phyloP scores from a whole-genome alignment of 31 red algal species.

The Odonthalia washingtoniensis region DNA sequence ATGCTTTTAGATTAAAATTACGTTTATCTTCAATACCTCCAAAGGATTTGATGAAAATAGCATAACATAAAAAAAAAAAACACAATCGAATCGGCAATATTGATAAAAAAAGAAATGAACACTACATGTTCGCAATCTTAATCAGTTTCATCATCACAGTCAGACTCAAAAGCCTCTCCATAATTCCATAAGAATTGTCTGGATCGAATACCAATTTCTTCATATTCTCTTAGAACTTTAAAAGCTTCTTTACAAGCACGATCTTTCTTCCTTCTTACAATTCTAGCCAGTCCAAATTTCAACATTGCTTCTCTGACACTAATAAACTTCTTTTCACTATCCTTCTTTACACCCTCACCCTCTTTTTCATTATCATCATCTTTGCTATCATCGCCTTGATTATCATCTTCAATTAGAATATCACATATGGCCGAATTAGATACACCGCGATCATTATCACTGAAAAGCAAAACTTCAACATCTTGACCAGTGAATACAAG shows the following conservation, averaged over 20 bases:
- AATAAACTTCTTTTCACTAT: neutral
- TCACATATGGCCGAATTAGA: conserved; percentile 39
- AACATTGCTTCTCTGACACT: conserved; percentile 79
- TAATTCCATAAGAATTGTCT: conserved; percentile 85
- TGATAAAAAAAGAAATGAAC: no score
- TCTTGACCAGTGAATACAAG: conserved; percentile 59
- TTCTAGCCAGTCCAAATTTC: conserved; percentile 78
- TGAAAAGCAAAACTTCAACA: conserved; percentile 51
- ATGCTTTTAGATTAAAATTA: conserved; percentile 90
- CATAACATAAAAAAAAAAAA: no score
- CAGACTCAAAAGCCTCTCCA: conserved; percentile 91
- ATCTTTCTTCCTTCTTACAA: conserved; percentile 73
- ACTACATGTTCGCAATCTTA: no score
- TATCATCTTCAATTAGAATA: conserved; percentile 38
- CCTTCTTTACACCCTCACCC: neutral
- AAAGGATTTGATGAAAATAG: no score
- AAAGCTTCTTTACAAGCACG: conserved; percentile 63
- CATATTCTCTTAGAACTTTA: conserved; percentile 74
- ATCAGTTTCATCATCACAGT: conserved; percentile 75
- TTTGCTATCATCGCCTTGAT: conserved; percentile 2
- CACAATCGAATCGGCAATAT: no score
- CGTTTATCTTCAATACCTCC: conserved; percentile 47
- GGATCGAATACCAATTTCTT: conserved; percentile 78
- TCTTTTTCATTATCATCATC: no score
- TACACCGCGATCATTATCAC: conserved; percentile 59